Conservation (phyloP, 495 filamentous ascomycete species). For the Penicillium coprophilum region DNA sequence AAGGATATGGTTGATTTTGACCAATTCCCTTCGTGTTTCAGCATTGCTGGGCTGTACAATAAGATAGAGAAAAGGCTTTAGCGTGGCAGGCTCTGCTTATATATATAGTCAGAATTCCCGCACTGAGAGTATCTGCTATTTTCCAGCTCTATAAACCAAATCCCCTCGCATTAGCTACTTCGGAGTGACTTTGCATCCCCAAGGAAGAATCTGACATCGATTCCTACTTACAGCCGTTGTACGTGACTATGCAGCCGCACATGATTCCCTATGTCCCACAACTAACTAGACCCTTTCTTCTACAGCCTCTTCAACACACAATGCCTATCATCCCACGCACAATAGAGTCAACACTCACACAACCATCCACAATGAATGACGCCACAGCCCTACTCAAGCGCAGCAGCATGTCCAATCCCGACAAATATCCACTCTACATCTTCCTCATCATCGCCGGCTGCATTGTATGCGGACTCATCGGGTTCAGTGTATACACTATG, state of each 20-base stretch:
- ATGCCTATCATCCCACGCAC: slow-evolving; percentile 9
- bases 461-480: slow-evolving; percentile 23
- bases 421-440: slow-evolving; percentile 28
- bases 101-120: slow-evolving; percentile 1
- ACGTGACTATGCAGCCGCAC: neutral
- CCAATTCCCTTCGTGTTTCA: slow-evolving; percentile 22
- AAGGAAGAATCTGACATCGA: neutral
- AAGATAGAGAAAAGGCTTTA: neutral
- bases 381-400: slow-evolving; percentile 16
- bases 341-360: slow-evolving; percentile 5
- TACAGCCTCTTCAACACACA: neutral
- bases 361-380: neutral
- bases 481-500: slow-evolving; percentile 26
- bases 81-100: neutral
- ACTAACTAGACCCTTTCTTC: neutral
- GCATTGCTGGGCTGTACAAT: neutral
- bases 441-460: slow-evolving; percentile 31
- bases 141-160: neutral
- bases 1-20: slow-evolving; percentile 14
- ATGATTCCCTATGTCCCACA: neutral
- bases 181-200: neutral
- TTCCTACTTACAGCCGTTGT: neutral
- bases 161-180: neutral
- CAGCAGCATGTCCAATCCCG: slow-evolving; percentile 3
- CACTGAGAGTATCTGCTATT: neutral